These are phyloP conservation scores for Fusarium sulawesiense DNA, from an alignment of 2,329 filamentous ascomycete genomes.

Conservation along the genomic window DNA sequence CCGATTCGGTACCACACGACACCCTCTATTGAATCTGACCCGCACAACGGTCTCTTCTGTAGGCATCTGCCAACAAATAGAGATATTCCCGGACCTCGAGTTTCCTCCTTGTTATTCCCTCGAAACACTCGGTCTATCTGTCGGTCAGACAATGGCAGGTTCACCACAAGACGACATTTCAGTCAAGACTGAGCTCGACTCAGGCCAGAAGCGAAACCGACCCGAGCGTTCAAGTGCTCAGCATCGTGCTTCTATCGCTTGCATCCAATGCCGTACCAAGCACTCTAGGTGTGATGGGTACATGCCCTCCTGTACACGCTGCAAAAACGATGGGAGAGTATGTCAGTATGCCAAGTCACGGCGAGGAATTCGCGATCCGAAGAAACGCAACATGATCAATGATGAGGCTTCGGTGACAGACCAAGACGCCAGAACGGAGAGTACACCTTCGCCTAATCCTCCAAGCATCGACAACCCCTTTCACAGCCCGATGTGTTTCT, in stretches of 20 bases:
- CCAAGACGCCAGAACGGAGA: constrained; percentile 13
- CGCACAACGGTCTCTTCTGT: background rate
- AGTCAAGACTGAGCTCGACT: background rate
- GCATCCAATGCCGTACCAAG: constrained; percentile 37
- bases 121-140: background rate
- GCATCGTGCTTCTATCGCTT: constrained; percentile 40
- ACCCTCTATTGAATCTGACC: constrained; percentile 8
- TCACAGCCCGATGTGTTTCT: constrained; percentile 1
- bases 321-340: constrained; percentile 20
- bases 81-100: background rate
- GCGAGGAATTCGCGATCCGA: constrained; percentile 34
- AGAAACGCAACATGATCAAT: constrained; percentile 25
- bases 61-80: constrained; percentile 11
- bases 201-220: constrained; percentile 22
- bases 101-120: constrained; percentile 1
- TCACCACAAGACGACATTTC: constrained; percentile 11
- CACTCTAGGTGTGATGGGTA: constrained; percentile 40
- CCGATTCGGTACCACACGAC: constrained; percentile 7
- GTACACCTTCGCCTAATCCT: constrained; percentile 24
- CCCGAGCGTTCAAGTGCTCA: constrained; percentile 23
- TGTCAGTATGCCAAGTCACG: constrained; percentile 39
- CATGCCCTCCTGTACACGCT: constrained; percentile 36
- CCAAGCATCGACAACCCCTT: constrained; percentile 3
- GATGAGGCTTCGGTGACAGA: constrained; percentile 4
- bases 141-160: constrained; percentile 28